Evolutionary conservation across 192 early-diverging fungal species (phyloP).

Genomic region (Phycomyces nitens): DNA sequence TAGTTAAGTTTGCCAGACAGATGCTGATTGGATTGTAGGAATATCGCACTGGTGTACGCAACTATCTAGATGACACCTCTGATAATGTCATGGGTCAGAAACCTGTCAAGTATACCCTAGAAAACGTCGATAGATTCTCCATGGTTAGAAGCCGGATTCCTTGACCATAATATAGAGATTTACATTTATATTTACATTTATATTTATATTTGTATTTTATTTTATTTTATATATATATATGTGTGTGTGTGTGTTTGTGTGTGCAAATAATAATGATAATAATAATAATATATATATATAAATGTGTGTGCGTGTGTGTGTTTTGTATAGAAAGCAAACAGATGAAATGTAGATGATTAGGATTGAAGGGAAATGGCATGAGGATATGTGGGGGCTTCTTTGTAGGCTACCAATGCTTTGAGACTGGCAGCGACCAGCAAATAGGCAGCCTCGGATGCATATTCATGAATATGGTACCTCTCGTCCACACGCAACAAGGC

Average conservation of each 20-base stretch:
- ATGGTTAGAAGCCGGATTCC: slow-evolving; percentile 90
- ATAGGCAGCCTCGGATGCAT: slow-evolving; percentile 45
- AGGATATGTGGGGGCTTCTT: slow-evolving; percentile 46
- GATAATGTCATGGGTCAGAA: slow-evolving; percentile 41
- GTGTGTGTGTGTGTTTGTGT: not conserved
- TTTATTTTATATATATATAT: no score
- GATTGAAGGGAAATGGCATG: not conserved
- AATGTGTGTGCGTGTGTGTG: not conserved
- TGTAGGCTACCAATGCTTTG: slow-evolving; percentile 53
- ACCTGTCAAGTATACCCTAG: slow-evolving; percentile 63
- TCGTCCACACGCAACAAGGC: slow-evolving; percentile 46
- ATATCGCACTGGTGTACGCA: slow-evolving; percentile 19
- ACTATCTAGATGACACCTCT: slow-evolving; percentile 31
- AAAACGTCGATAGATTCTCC: slow-evolving; percentile 86
- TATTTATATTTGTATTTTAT: no score
- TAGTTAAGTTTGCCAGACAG: no score
- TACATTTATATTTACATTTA: not conserved
- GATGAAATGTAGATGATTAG: not conserved
- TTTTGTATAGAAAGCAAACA: not conserved
- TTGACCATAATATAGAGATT: slow-evolving; percentile 33
- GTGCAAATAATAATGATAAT: no score
- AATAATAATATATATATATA: no score
- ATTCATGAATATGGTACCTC: slow-evolving; percentile 51
- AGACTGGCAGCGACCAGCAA: slow-evolving; percentile 40
- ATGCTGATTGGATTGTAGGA: no score